These are phyloP conservation scores for Tylopilus sp. DNA, from an alignment of 1,284 basidiomycete species.

Conservation along the genomic window DNA sequence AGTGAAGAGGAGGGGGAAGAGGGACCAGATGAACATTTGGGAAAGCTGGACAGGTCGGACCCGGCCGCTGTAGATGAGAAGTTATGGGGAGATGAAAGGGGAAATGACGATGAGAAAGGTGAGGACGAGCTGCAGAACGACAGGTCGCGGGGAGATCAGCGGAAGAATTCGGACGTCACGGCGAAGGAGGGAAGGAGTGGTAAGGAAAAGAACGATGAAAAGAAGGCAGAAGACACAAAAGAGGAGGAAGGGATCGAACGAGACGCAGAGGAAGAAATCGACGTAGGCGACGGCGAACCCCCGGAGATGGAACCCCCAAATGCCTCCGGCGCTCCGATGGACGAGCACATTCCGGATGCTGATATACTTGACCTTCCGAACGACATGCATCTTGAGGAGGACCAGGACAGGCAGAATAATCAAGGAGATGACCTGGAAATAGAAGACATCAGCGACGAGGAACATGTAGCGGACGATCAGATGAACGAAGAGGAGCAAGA, in stretches of 20 bases:
- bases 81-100: conserved; percentile 86
- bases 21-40: conserved; percentile 78
- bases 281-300: conserved; percentile 24
- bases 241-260: conserved; percentile 37
- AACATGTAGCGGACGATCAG: conserved; percentile 37
- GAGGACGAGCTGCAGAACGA: conserved; percentile 54
- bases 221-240: conserved; percentile 31
- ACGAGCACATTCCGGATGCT: conserved; percentile 70
- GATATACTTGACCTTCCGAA: conserved; percentile 83
- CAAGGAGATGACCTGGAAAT: conserved; percentile 34
- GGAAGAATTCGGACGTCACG: conserved; percentile 62
- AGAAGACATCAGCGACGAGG: conserved; percentile 42
- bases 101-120: conserved; percentile 48
- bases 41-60: conserved; percentile 83
- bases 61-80: conserved; percentile 92
- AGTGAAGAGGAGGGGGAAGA: conserved; percentile 58
- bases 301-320: conserved; percentile 38
- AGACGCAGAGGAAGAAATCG: conserved; percentile 35
- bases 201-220: conserved; percentile 37
- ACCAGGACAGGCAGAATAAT: conserved; percentile 37
- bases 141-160: conserved; percentile 43
- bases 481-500: conserved; percentile 36
- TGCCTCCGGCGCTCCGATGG: conserved; percentile 62
- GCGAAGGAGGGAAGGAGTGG: conserved; percentile 52
- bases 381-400: conserved; percentile 64